Evolutionary conservation across 768 basidiomycete species (phyloP).

Genomic region (Amanita inopinata): DNA sequence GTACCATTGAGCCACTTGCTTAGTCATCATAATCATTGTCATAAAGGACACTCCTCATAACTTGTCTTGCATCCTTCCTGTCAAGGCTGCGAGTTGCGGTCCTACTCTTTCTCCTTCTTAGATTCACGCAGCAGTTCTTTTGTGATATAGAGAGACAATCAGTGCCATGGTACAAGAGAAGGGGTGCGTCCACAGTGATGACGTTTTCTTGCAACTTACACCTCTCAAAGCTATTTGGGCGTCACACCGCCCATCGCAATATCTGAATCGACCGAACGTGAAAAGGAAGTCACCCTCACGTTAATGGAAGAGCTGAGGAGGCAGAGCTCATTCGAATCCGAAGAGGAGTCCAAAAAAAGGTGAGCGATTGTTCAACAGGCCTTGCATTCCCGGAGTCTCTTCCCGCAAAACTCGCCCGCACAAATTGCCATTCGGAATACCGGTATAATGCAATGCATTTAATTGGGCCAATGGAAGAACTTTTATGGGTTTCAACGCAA

Average conservation of each 20-base stretch:
- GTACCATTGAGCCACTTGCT: background rate
- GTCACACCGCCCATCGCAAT: constrained; percentile 83
- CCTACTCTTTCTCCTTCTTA: background rate
- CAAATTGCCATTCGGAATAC: constrained; percentile 2
- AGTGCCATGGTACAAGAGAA: constrained; percentile 7
- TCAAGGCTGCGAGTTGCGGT: background rate
- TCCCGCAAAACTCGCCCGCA: constrained; percentile 2
- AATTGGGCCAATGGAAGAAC: constrained; percentile 1
- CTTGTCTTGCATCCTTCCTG: background rate
- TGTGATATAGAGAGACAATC: background rate
- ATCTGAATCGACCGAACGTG: constrained; percentile 61
- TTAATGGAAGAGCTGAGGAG: constrained; percentile 86
- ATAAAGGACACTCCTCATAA: constrained; percentile 1
- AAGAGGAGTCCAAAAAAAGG: constrained; percentile 84
- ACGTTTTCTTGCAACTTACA: constrained; percentile 8
- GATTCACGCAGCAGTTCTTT: background rate
- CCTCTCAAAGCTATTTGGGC: constrained; percentile 52
- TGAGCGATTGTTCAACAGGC: constrained; percentile 28
- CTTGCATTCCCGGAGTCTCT: background rate
- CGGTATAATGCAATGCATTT: background rate
- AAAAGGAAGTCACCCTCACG: constrained; percentile 74
- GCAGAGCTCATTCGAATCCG: constrained; percentile 83
- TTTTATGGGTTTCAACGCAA: constrained; percentile 2
- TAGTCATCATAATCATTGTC: constrained; percentile 5
- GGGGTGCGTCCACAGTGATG: constrained; percentile 1